phyloP scores from a whole-genome alignment of 805 yeast genomes.

The Pichia kluyveri region DNA sequence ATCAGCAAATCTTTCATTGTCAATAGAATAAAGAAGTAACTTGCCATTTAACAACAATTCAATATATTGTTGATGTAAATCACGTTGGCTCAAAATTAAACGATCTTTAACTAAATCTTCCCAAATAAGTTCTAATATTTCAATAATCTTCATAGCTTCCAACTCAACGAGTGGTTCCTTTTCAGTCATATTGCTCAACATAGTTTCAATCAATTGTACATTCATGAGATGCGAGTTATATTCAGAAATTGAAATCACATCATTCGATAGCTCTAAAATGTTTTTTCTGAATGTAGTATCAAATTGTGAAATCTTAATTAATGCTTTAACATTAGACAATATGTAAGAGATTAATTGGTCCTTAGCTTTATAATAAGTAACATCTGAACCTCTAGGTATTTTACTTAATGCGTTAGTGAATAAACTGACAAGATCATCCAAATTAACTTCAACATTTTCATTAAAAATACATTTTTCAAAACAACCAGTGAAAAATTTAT shows the following conservation, averaged over 20 bases:
- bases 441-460: constrained; percentile 13
- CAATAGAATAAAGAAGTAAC: constrained; percentile 31
- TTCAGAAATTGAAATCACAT: constrained; percentile 12
- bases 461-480: constrained; percentile 18
- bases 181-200: constrained; percentile 8
- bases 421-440: constrained; percentile 17
- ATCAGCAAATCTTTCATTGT: constrained; percentile 21
- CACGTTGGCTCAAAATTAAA: constrained; percentile 54
- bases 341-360: constrained; percentile 31
- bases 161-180: constrained; percentile 6
- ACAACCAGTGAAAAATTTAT: constrained; percentile 19
- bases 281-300: neutral
- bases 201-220: constrained; percentile 6
- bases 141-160: constrained; percentile 20
- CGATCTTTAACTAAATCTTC: constrained; percentile 45
- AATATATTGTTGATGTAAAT: constrained; percentile 51
- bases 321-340: constrained; percentile 5
- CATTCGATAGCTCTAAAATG: constrained; percentile 8
- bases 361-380: constrained; percentile 34
- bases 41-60: constrained; percentile 35
- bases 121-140: constrained; percentile 45
- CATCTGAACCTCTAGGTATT: constrained; percentile 16
- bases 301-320: constrained; percentile 11
- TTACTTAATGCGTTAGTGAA: constrained; percentile 12
- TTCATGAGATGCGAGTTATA: constrained; percentile 14